These are phyloP conservation scores for Solanum peruvianum DNA, from an alignment of 257 asterid genomes.

Conservation along the genomic window DNA sequence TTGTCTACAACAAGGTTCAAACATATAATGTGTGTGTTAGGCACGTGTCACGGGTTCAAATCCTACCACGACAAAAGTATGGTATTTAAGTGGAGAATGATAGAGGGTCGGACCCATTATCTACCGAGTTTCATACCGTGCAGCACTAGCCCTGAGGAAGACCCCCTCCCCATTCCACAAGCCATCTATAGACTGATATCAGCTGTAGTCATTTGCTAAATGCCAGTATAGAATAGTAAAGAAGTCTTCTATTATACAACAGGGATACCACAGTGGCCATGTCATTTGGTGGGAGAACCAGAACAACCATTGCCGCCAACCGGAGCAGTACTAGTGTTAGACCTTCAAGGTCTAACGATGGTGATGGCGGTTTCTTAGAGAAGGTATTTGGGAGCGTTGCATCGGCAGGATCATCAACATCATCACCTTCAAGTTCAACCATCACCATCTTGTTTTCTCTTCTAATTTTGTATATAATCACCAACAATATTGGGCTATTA, in stretches of 20 bases:
- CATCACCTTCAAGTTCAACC: conserved; percentile 17
- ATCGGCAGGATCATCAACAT: conserved; percentile 25
- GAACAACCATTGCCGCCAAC: conserved; percentile 23
- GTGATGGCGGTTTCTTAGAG: conserved; percentile 30
- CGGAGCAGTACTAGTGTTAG: conserved; percentile 11
- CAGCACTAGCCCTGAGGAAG: neutral
- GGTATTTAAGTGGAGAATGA: neutral
- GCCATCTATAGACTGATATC: neutral
- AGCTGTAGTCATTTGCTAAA: neutral
- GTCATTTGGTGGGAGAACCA: conserved; percentile 41
- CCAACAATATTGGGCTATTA: conserved; percentile 27
- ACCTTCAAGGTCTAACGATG: conserved; percentile 13
- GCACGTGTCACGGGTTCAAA: neutral
- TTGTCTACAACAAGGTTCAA: neutral
- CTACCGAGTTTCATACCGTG: neutral
- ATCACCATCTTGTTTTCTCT: conserved; percentile 27
- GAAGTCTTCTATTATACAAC: neutral
- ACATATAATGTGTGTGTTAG: neutral
- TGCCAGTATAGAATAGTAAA: neutral
- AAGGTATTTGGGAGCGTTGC: conserved; percentile 59
- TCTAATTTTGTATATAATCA: conserved; percentile 30
- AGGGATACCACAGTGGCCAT: conserved; percentile 51
- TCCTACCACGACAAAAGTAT: neutral
- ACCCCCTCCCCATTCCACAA: neutral
- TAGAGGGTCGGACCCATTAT: neutral